Percentiles rank a stretch among this genome's conserved stretches.
Evolutionary conservation across 306 rosid genomes (phyloP).

Genomic region (Chamaecrista fasciculata): DNA sequence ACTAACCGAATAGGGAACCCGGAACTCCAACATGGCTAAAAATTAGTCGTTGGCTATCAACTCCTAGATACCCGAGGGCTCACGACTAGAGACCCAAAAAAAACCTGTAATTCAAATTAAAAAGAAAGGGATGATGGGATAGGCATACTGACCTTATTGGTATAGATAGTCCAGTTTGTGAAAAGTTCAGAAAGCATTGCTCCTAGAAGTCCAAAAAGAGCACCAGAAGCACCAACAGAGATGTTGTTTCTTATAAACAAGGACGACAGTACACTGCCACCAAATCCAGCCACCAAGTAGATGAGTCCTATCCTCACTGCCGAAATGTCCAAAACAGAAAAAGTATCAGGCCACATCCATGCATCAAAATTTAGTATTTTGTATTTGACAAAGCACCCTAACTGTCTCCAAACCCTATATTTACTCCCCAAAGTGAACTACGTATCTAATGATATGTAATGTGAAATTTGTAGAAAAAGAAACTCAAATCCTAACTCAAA

Average conservation of each 20-base stretch:
- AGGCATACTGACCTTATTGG: constrained; percentile 59
- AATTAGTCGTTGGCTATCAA: too few species aligned
- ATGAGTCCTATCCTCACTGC: constrained; percentile 73
- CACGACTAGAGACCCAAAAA: too few species aligned
- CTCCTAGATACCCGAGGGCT: too few species aligned
- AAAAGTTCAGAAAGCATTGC: constrained; percentile 94
- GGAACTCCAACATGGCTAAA: too few species aligned
- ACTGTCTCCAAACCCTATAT: too few species aligned
- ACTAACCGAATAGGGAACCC: too few species aligned
- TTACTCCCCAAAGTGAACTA: too few species aligned
- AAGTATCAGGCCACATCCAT: constrained; percentile 13
- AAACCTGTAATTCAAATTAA: constrained; percentile 1
- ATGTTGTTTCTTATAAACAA: constrained; percentile 62
- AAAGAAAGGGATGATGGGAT: background rate
- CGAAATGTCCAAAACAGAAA: constrained; percentile 14
- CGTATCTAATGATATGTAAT: too few species aligned
- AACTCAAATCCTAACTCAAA: too few species aligned
- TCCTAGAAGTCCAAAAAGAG: constrained; percentile 92
- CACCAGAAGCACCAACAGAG: constrained; percentile 94
- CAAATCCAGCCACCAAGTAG: constrained; percentile 73
- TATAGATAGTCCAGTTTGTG: constrained; percentile 83
- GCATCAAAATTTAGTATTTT: too few species aligned
- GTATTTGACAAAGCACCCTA: too few species aligned
- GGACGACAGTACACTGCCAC: constrained; percentile 68
- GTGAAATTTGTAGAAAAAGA: too few species aligned